phyloP scores from a whole-genome alignment of 176 grass and related monocot genomes.

The Triticum dicoccoides region DNA sequence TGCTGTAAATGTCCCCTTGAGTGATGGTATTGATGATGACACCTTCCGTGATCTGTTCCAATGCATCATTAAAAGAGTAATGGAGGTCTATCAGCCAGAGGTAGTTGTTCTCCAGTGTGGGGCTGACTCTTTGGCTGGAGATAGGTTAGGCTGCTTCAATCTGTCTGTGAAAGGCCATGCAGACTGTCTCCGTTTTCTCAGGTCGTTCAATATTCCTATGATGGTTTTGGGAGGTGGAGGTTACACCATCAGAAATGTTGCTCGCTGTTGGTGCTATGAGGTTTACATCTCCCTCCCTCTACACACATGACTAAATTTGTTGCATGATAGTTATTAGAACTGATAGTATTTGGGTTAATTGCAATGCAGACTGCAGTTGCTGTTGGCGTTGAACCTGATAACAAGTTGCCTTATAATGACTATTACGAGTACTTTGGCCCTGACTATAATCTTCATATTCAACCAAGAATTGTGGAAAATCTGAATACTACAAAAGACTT shows the following conservation, averaged over 20 bases:
- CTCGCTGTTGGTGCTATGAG: constrained; percentile 96
- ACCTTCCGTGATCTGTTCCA: constrained; percentile 73
- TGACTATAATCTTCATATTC: constrained; percentile 80
- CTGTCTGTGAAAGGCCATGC: constrained; percentile 86
- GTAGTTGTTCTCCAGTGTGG: constrained; percentile 92
- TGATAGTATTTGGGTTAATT: constrained; percentile 11
- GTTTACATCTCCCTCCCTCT: constrained; percentile 36
- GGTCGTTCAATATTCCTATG: constrained; percentile 87
- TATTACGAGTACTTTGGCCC: constrained; percentile 94
- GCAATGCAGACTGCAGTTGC: constrained; percentile 83
- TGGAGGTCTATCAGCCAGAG: constrained; percentile 85
- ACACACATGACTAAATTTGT: constrained; percentile 16
- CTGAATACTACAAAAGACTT: constrained; percentile 65
- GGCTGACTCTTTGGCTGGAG: constrained; percentile 85
- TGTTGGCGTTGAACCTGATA: constrained; percentile 86
- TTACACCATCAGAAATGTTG: constrained; percentile 93
- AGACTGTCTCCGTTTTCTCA: constrained; percentile 79
- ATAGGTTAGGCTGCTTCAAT: constrained; percentile 94
- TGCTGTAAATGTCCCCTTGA: constrained; percentile 82
- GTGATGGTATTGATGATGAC: constrained; percentile 86
- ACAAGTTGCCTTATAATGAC: constrained; percentile 89
- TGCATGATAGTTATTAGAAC: constrained; percentile 4
- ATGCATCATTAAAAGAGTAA: constrained; percentile 72
- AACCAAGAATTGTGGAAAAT: constrained; percentile 67
- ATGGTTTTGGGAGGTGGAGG: constrained; percentile 94